A percentile compares a stretch with the other conserved stretches of the same genome.
Evolutionary conservation across 169 alveolate species (phyloP).

Genomic region (Eimeria nieschulzi): DNA sequence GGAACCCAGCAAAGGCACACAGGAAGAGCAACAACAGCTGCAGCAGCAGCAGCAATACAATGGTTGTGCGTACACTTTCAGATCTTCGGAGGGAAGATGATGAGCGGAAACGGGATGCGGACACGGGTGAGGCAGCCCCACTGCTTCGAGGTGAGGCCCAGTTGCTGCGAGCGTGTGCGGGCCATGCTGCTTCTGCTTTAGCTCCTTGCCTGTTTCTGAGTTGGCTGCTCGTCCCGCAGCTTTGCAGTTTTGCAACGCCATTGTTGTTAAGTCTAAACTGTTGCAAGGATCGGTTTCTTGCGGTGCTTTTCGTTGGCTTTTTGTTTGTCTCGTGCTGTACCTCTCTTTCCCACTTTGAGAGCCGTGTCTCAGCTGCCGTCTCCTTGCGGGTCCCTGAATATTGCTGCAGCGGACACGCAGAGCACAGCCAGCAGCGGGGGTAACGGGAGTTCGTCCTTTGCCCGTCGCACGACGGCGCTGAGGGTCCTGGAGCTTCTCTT

Average conservation of each 20-base stretch:
- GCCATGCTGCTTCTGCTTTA: too few species aligned
- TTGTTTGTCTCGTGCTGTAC: too few species aligned
- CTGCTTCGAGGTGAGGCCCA: conserved; percentile 35
- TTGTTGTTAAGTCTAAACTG: too few species aligned
- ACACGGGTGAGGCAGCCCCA: conserved; percentile 36
- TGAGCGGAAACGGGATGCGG: conserved; percentile 43
- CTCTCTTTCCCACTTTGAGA: too few species aligned
- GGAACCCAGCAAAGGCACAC: too few species aligned
- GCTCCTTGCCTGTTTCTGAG: too few species aligned
- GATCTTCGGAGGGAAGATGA: conserved; percentile 74
- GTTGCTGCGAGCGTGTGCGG: neutral
- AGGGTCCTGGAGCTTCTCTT: conserved; percentile 77
- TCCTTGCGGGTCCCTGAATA: conserved; percentile 13
- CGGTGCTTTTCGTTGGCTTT: too few species aligned
- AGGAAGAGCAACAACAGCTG: neutral
- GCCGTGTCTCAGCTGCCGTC: neutral
- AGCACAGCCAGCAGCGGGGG: conserved; percentile 34
- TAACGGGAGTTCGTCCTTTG: conserved; percentile 28
- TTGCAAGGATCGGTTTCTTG: too few species aligned
- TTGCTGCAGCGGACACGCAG: conserved; percentile 47
- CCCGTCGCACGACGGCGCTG: conserved; percentile 65
- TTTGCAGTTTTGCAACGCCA: too few species aligned
- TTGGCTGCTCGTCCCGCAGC: too few species aligned
- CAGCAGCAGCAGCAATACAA: neutral
- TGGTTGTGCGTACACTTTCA: conserved; percentile 65